Evolutionary conservation across 1,284 basidiomycete genomes (phyloP), one percentile per base, ranked within the genome.

Genomic region (Ustanciosporium gigantosporum): DNA sequence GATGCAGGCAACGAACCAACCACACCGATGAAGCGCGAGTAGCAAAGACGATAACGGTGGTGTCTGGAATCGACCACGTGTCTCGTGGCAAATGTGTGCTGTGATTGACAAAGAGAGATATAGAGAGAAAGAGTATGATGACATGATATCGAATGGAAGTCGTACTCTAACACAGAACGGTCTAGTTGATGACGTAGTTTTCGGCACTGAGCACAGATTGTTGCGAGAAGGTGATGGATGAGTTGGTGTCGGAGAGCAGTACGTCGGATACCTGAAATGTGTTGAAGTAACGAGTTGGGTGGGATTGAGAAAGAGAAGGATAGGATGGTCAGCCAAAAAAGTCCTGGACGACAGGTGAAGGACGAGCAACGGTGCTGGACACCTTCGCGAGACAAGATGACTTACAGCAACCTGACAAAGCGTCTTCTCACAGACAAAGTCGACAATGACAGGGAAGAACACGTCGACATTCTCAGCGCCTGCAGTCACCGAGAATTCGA

Each of bases 371-470:
- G 15, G 20, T 5, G 15, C 5, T 16, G 13, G 22, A 3, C 9
- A 42, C n/a, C n/a, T n/a, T n/a, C n/a, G n/a, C n/a, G n/a, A 19
- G 32, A 44, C 27, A 29, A n/a, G n/a, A n/a, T 29, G n/a, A 36
- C 37, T 44, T 31, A 39, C 56, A 2, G 42, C 37, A 8, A 66
- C 57, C 20, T 60, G 49, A 44, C 41, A 45, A 23, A 93, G 78
- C 66, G 86, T 89, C 17, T 88, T 88, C 56, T 87, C 83, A 4
- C 86, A 87, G 40, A 88, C 85, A 76, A 97, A 96, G 13, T 83
- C 81, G 8, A 95, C 87, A 32, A 83, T 82, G 53, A 97, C 90
- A 5, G 94, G 94, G 89, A 96, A 98, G 82, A 96, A 94, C 11
- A 84, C 85, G 15, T 86, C 87, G 0, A 83, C 80, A 61, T 94